phyloP scores from a whole-genome alignment of 2,329 filamentous ascomycete genomes.

The Xylariomycetidae sp. region DNA sequence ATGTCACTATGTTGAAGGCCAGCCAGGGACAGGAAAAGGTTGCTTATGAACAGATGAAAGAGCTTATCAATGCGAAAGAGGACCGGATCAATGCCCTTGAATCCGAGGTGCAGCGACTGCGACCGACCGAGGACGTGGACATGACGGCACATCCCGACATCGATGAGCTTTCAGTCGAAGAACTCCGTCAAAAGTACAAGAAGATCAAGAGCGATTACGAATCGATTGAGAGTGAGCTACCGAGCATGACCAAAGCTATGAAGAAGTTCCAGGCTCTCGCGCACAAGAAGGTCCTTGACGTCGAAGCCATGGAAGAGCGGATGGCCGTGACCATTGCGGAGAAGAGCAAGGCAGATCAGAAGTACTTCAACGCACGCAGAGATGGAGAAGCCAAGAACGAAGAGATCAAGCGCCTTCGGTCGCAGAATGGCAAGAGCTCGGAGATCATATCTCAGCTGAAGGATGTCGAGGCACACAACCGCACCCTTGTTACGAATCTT shows the following conservation, averaged over 20 bases:
- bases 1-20: slow-evolving; percentile 72
- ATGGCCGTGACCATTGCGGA: slow-evolving; percentile 70
- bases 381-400: slow-evolving; percentile 79
- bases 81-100: slow-evolving; percentile 78
- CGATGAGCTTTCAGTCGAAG: slow-evolving; percentile 58
- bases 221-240: slow-evolving; percentile 79
- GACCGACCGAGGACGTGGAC: slow-evolving; percentile 39
- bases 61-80: slow-evolving; percentile 72
- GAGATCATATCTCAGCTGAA: slow-evolving; percentile 93
- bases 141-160: slow-evolving; percentile 42
- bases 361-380: slow-evolving; percentile 94
- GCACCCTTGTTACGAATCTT: slow-evolving; percentile 70
- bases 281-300: slow-evolving; percentile 79
- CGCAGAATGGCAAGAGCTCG: slow-evolving; percentile 82
- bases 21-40: slow-evolving; percentile 69
- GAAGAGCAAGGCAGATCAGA: slow-evolving; percentile 95
- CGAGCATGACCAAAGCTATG: slow-evolving; percentile 84
- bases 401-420: slow-evolving; percentile 72
- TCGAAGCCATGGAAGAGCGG: slow-evolving; percentile 69
- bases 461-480: slow-evolving; percentile 74
- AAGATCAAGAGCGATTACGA: slow-evolving; percentile 75
- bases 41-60: slow-evolving; percentile 68
- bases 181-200: slow-evolving; percentile 66
- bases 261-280: slow-evolving; percentile 82
- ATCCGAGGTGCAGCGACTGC: slow-evolving; percentile 69